Conservation (phyloP, 257 asterid species). For the Anisodus tanguticus region DNA sequence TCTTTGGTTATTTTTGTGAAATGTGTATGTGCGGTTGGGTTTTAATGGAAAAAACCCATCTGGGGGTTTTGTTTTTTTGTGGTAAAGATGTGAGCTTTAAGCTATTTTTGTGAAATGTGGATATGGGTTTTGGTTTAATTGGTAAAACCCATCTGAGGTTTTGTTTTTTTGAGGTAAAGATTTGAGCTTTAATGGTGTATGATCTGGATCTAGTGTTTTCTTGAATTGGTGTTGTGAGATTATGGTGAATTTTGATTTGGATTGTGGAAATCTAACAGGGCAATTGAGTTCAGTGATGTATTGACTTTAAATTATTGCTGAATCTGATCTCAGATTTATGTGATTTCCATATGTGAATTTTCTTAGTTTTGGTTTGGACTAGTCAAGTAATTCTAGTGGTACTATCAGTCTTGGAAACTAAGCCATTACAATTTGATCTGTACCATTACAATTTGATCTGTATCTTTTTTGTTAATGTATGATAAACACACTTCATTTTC, state of each 20-base stretch:
- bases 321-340: constrained; percentile 25
- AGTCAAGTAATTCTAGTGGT: background rate
- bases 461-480: background rate
- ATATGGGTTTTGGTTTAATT: background rate
- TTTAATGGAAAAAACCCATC: too few species aligned
- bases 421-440: constrained; percentile 35
- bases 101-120: too few species aligned
- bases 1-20: too few species aligned
- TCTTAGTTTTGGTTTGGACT: constrained; percentile 7
- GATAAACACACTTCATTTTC: constrained; percentile 14
- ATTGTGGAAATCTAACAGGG: constrained; percentile 24
- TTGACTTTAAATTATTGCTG: background rate
- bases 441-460: constrained; percentile 36
- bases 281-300: background rate
- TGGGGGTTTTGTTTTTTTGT: too few species aligned
- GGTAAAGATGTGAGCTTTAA: too few species aligned
- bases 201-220: constrained; percentile 35
- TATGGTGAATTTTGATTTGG: constrained; percentile 25
- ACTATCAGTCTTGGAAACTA: constrained; percentile 29
- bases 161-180: constrained; percentile 28
- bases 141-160: constrained; percentile 29
- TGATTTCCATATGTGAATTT: constrained; percentile 11
- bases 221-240: background rate
- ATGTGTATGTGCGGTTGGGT: too few species aligned
- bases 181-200: constrained; percentile 29